Conservation (phyloP, 768 basidiomycete genomes). For the Rhodosporidiobolus odoratus region DNA sequence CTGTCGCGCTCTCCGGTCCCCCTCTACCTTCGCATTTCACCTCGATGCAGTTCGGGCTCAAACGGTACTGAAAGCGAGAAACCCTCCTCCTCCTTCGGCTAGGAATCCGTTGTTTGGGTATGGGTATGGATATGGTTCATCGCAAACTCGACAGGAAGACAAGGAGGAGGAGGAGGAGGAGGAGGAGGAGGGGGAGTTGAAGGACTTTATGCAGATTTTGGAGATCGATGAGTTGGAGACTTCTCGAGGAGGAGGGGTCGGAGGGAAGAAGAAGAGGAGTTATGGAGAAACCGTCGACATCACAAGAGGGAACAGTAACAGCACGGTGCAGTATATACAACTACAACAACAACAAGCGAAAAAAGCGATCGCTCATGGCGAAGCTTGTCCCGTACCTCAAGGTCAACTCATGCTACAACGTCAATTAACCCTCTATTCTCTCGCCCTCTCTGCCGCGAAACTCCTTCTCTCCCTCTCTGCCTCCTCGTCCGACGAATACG, state of each 20-base stretch:
- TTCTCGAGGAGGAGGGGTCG: no score
- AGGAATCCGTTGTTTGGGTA: no score
- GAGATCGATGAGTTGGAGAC: slow-evolving; percentile 77
- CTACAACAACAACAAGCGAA: not conserved
- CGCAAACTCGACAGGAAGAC: no score
- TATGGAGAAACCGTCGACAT: no score
- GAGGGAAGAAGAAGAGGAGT: no score
- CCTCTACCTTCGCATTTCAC: slow-evolving; percentile 1
- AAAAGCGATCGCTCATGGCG: slow-evolving; percentile 1
- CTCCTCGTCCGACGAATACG: no score
- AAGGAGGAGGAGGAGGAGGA: no score
- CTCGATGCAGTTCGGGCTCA: slow-evolving; percentile 41
- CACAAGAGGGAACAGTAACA: no score
- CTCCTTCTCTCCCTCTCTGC: not conserved
- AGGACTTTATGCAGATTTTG: slow-evolving; percentile 4
- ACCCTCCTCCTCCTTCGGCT: not conserved
- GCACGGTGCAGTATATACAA: no score
- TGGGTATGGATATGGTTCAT: no score
- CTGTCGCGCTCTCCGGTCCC: slow-evolving; percentile 66
- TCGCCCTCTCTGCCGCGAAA: not conserved
- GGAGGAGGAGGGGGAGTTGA: not conserved
- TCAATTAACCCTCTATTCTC: slow-evolving; percentile 5
- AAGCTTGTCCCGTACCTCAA: slow-evolving; percentile 5
- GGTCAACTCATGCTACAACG: slow-evolving; percentile 13
- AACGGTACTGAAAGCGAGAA: slow-evolving; percentile 53